Base-by-base conservation (phyloP, 2,329 filamentous ascomycete genomes). In the Lasiodiplodia sp. region DNA sequence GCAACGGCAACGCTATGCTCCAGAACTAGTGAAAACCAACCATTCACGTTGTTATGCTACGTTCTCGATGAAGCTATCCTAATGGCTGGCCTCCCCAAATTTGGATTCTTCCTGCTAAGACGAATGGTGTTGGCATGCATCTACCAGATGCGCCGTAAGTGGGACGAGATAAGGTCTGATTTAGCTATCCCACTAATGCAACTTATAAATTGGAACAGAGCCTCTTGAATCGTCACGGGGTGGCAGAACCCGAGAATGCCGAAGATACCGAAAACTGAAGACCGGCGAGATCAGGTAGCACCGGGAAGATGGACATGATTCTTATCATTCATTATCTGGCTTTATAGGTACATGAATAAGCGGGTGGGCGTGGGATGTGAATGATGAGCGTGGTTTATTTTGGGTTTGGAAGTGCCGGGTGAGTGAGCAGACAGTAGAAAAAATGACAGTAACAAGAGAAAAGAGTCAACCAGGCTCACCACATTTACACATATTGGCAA, bases 241-340 rank as follows among this genome's bases (percentile, higher is more conserved):
- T 34, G 31, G n/a, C 11, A 34, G n/a, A 12, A 5, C 11, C 55
- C 18, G 31, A 57, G 23, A 10, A 38, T 38, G 53, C 53, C 53
- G 55, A 57, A 57, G 34, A 57, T 57, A 34, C 55, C 55, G 55
- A 57, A 57, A 25, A 18, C 18, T 8, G 16, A 14, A 44, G 16
- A n/a, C 40, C 16, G 16, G 16, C 16, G 40, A 18, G 40, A 18
- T 44, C 7, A 18, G 16, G 16, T 18, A 5, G 18, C 16, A 18
- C 16, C 18, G 40, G 18, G 40, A 34, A 34, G 8, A 34, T 34
- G 31, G 31, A n/a, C 2, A 44, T 18, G 40, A 0, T 44, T n/a
- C 18, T 18, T 44, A 44, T 44, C 40, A 18, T 44, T 44, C 5
- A 1, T 44, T 44, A 18, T 44, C 40, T 7, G 40, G 5, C 40